Evolutionary conservation across 345 rosid genomes (phyloP).

Genomic region (Lepidium aucheri): DNA sequence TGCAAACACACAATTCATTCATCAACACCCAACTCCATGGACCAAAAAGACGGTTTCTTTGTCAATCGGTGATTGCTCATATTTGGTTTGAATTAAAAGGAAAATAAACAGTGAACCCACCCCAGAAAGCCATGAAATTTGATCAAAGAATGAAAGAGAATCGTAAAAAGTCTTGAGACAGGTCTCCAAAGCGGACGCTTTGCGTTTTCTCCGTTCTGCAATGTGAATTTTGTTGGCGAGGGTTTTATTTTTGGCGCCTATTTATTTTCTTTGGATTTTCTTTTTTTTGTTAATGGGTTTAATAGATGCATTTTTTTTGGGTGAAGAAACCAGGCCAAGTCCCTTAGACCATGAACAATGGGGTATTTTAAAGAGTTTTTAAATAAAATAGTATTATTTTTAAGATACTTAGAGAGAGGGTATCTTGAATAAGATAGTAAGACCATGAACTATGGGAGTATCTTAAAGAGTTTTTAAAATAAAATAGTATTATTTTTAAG

Average conservation of each 20-base stretch:
- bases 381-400: too few species aligned
- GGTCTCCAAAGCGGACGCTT: background rate
- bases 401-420: too few species aligned
- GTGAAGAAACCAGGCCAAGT: too few species aligned
- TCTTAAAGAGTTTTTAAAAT: too few species aligned
- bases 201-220: background rate
- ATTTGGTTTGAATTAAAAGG: background rate
- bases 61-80: background rate
- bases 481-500: too few species aligned
- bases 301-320: too few species aligned
- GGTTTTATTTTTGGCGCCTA: constrained; percentile 16
- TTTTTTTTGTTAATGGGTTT: background rate
- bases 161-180: background rate
- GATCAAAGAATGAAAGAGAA: background rate
- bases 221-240: background rate
- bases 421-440: too few species aligned
- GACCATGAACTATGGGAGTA: too few species aligned
- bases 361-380: too few species aligned
- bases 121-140: constrained; percentile 20
- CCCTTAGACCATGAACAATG: too few species aligned
- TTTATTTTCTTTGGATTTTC: background rate
- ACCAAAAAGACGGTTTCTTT: background rate
- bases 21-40: background rate
- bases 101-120: background rate
- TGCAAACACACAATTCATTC: constrained; percentile 23